A percentile compares a stretch with the other conserved stretches of the same genome.
These are phyloP conservation scores for Beauveria brongniartii DNA, from an alignment of 2,329 filamentous ascomycete species.

Conservation along the genomic window DNA sequence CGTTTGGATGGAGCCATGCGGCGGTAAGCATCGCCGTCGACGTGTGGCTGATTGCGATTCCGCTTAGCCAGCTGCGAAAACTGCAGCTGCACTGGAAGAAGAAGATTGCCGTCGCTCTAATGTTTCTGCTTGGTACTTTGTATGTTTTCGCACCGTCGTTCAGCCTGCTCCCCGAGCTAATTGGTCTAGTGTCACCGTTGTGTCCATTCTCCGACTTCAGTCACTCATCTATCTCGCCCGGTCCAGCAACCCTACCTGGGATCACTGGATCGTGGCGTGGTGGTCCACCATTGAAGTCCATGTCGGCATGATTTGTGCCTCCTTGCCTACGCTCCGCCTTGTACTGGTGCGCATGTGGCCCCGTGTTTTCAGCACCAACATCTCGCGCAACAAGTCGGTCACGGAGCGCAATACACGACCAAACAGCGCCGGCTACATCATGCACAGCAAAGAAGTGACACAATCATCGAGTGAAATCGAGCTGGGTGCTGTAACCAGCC, in stretches of 20 bases:
- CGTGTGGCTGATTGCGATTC: constrained; percentile 42
- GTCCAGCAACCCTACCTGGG: constrained; percentile 19
- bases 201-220: constrained; percentile 19
- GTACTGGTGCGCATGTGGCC: constrained; percentile 14
- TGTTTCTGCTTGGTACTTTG: constrained; percentile 44
- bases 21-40: constrained; percentile 45
- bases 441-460: constrained; percentile 5
- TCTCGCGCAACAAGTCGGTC: constrained; percentile 6
- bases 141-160: constrained; percentile 18
- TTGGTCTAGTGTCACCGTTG: constrained; percentile 16
- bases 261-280: constrained; percentile 15
- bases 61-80: constrained; percentile 34
- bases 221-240: constrained; percentile 17
- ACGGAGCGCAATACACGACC: not conserved
- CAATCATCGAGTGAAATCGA: constrained; percentile 1
- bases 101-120: constrained; percentile 38
- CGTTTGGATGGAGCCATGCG: constrained; percentile 43
- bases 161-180: not conserved
- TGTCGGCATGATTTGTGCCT: constrained; percentile 20
- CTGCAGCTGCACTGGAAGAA: constrained; percentile 39
- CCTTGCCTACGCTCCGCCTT: constrained; percentile 19
- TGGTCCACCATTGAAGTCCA: constrained; percentile 22
- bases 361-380: constrained; percentile 5
- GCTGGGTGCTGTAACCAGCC: not conserved
- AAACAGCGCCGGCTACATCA: constrained; percentile 3